Evolutionary conservation across 23 red algal species (phyloP).

Genomic region (Gracilaria gracilis): DNA sequence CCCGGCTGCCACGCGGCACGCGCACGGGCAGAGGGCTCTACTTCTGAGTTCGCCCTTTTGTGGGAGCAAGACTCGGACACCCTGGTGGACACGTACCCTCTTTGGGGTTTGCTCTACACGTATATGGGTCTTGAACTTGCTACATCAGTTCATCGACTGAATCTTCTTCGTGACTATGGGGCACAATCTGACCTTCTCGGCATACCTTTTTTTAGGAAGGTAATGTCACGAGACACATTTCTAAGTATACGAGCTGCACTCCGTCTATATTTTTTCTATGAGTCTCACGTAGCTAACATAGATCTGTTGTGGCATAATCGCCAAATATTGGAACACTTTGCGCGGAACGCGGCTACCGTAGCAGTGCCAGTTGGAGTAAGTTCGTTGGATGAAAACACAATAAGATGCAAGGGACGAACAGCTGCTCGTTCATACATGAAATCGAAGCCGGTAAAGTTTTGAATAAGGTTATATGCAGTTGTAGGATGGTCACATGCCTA

Average conservation of each 20-base stretch:
- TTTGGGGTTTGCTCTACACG: no score
- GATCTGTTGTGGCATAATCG: not conserved
- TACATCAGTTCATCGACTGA: not conserved
- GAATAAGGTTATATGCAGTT: slow-evolving; percentile 15
- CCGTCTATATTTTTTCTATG: not conserved
- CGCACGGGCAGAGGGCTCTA: no score
- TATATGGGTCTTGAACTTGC: no score
- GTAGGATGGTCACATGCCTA: not conserved
- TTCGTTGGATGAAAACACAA: slow-evolving; percentile 8
- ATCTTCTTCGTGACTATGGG: not conserved
- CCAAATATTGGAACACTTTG: not conserved
- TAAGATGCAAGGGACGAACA: not conserved
- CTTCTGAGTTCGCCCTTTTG: no score
- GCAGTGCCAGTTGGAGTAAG: not conserved
- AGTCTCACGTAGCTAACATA: not conserved
- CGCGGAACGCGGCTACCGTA: not conserved
- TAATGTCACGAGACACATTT: not conserved
- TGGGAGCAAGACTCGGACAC: no score
- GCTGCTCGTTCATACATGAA: not conserved
- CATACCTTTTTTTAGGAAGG: not conserved
- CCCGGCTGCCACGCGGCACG: no score
- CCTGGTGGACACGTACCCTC: no score
- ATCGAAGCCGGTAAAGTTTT: slow-evolving; percentile 20
- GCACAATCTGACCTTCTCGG: not conserved
- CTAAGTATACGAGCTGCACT: not conserved